These are phyloP conservation scores for Posidonia oceanica DNA, from an alignment of 116 monocot genomes.

Conservation along the genomic window DNA sequence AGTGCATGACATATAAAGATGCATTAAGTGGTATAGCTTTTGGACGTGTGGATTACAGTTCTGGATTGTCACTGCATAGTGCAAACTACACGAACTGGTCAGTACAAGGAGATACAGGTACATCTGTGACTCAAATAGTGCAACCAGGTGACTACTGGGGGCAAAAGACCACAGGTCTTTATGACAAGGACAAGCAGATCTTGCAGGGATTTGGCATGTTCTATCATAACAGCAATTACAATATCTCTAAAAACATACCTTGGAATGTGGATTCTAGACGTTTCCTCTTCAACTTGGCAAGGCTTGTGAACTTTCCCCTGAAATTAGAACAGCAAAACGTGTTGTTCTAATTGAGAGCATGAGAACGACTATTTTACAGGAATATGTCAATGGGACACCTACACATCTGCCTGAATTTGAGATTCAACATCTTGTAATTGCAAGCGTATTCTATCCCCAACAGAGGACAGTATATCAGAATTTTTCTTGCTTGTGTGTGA, in stretches of 20 bases:
- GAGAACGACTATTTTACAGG: neutral
- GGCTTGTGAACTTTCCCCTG: constrained; percentile 36
- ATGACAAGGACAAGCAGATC: too few relatives aligned
- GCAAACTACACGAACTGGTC: too few relatives aligned
- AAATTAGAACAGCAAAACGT: constrained; percentile 8
- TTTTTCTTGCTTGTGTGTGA: constrained; percentile 43
- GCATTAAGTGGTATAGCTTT: too few relatives aligned
- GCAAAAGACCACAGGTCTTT: too few relatives aligned
- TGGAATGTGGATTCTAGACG: constrained; percentile 57
- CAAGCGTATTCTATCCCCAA: constrained; percentile 32
- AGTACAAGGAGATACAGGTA: too few relatives aligned
- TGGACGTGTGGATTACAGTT: too few relatives aligned
- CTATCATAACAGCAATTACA: too few relatives aligned
- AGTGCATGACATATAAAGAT: too few relatives aligned
- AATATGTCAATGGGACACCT: constrained; percentile 12
- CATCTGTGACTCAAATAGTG: too few relatives aligned
- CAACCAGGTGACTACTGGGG: too few relatives aligned
- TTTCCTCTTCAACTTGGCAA: constrained; percentile 62
- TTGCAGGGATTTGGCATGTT: too few relatives aligned
- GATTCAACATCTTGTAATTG: constrained; percentile 52
- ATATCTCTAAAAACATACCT: constrained; percentile 27
- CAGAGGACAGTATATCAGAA: constrained; percentile 54
- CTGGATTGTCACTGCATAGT: too few relatives aligned
- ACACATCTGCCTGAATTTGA: constrained; percentile 76
- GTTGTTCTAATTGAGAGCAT: neutral